Evolutionary conservation across 768 basidiomycete genomes (phyloP).

Genomic region (Termitomyces sp.): DNA sequence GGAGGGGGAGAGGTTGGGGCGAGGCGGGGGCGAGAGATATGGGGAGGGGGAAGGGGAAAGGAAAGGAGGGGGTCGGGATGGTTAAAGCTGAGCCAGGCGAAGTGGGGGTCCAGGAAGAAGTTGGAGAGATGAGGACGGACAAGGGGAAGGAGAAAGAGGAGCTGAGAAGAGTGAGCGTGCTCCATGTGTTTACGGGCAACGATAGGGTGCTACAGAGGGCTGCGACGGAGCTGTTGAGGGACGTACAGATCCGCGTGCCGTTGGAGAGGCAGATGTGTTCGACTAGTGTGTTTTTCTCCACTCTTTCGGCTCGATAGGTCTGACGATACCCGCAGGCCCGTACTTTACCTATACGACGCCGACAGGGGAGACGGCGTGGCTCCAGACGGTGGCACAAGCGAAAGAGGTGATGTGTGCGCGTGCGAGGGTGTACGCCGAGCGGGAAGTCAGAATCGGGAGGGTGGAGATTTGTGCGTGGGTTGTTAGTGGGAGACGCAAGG

Average conservation of each 20-base stretch:
- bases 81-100: constrained; percentile 8
- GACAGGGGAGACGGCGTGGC: not conserved
- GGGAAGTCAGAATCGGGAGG: constrained; percentile 25
- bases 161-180: constrained; percentile 17
- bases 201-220: constrained; percentile 30
- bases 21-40: not conserved
- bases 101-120: not conserved
- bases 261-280: constrained; percentile 24
- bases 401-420: constrained; percentile 26
- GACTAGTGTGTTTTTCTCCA: constrained; percentile 14
- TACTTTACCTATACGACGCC: constrained; percentile 5
- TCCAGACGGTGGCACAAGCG: constrained; percentile 15
- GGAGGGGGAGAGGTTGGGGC: not conserved
- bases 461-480: constrained; percentile 39
- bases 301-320: not conserved
- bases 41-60: not conserved
- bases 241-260: constrained; percentile 33
- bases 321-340: constrained; percentile 2
- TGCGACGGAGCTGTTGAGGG: constrained; percentile 30
- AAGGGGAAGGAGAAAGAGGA: not conserved
- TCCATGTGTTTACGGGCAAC: constrained; percentile 50
- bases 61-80: not conserved
- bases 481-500: constrained; percentile 16
- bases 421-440: constrained; percentile 29
- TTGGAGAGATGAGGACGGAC: not conserved